Evolutionary conservation across 306 rosid species (phyloP), one percentile per base, ranked within the genome.

Genomic region (Lithocarpus polystachyus): DNA sequence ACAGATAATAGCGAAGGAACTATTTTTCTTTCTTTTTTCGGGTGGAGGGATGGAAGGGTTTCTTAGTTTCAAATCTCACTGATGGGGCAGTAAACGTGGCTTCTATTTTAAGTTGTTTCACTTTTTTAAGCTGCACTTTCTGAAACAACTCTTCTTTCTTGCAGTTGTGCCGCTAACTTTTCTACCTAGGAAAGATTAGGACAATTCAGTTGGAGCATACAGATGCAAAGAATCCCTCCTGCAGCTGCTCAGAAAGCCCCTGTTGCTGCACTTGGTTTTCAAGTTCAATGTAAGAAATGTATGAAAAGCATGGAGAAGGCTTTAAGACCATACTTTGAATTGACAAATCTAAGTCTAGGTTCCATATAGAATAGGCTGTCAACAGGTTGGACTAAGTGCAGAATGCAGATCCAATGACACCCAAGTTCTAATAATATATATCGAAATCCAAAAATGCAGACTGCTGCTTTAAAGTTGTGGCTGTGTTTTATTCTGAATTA

Each of bases 191-290:
- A 20, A 95, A 95, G 87, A 95, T 95, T 75, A 90, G 99, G 62
- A 95, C 98, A 2, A 95, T 95, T 71, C 99, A 95, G 80, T 75
- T 95, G 91, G 99, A 92, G 89, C 92, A 95, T 71, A 95, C 99
- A 13, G 99, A 95, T 86, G 97, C 98, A 57, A 95, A 92, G 99
- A 91, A 82, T 92, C 97, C 76, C 98, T 95, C 48, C 92, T 95
- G 53, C 99, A 77, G 99, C 99, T 73, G 97, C 99, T 62, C 83
- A 97, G 80, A 95, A 92, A 77, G 99, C 99, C 78, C 98, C 98
- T 6, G 81, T 89, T 75, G 95, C 99, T 15, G 99, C 99, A n/a
- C 95, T 91, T 28, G 98, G 98, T 40, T 92, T 95, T 82, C 89
- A 97, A 73, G 89, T 95, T 79, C 99, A 95, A 80, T 95, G 99